A percentile compares a stretch with the other conserved stretches of the same genome.
Conservation (phyloP, 495 filamentous ascomycete species). For the Podospora australis region DNA sequence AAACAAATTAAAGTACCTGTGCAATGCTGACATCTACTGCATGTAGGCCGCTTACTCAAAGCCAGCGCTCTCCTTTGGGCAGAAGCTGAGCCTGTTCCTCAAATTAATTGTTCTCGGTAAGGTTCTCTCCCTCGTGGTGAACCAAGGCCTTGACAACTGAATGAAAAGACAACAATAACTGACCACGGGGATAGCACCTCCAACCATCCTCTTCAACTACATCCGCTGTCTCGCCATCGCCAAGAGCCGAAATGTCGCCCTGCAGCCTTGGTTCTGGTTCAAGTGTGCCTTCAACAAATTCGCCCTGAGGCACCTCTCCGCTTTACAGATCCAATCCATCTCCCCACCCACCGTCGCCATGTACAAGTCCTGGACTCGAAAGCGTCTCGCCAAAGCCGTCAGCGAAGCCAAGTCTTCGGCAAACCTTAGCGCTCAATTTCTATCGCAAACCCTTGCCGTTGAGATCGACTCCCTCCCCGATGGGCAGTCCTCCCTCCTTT, state of each 20-base stretch:
- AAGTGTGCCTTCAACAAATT: conserved; percentile 16
- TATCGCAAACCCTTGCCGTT: conserved; percentile 9
- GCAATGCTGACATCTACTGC: too few relatives aligned
- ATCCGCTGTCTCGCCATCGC: conserved; percentile 14
- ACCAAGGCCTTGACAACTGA: too few relatives aligned
- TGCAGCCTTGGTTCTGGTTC: conserved; percentile 10
- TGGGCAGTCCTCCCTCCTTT: conserved; percentile 20
- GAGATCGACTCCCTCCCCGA: conserved; percentile 17
- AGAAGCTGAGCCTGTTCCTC: conserved; percentile 7
- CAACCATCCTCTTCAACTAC: conserved; percentile 15
- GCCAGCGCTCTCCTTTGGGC: not conserved
- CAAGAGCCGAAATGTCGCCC: conserved; percentile 12
- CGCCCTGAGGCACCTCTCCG: conserved; percentile 10
- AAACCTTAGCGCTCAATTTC: conserved; percentile 4
- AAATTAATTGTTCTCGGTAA: conserved; percentile 11
- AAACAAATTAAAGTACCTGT: too few relatives aligned
- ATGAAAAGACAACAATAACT: too few relatives aligned
- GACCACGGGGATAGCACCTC: conserved; percentile 10
- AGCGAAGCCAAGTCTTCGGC: not conserved
- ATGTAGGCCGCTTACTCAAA: not conserved
- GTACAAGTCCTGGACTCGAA: conserved; percentile 15
- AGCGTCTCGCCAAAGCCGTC: conserved; percentile 1
- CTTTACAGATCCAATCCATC: conserved; percentile 15
- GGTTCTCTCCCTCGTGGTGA: too few relatives aligned
- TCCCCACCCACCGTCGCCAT: conserved; percentile 1